Evolutionary conservation across 768 basidiomycete genomes (phyloP).

Genomic region (Leucocoprinus leucothites): DNA sequence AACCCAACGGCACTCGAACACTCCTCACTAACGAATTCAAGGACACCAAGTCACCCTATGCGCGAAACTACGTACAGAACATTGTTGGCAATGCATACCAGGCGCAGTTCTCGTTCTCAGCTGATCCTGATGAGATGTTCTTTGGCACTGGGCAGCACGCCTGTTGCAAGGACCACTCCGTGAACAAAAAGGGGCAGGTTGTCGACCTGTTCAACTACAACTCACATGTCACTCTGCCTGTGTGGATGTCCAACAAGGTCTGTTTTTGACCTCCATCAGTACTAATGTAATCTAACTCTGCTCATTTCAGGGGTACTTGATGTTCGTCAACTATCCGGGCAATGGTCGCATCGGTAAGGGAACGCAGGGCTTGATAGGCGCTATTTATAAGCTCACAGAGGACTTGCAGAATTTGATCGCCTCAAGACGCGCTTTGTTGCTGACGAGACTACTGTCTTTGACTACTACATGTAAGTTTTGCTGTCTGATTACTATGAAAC

Average conservation of each 20-base stretch:
- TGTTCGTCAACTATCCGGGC: slow-evolving; percentile 34
- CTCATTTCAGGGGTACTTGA: slow-evolving; percentile 32
- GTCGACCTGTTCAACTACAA: slow-evolving; percentile 35
- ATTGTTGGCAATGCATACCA: slow-evolving; percentile 28
- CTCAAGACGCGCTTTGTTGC: slow-evolving; percentile 29
- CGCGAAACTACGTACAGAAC: slow-evolving; percentile 30
- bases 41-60: slow-evolving; percentile 27
- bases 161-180: slow-evolving; percentile 32
- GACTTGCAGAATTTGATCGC: slow-evolving; percentile 24
- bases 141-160: slow-evolving; percentile 35
- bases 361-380: neutral
- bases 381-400: slow-evolving; percentile 5
- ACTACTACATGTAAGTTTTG: slow-evolving; percentile 29
- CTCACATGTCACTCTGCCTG: slow-evolving; percentile 31
- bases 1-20: slow-evolving; percentile 24
- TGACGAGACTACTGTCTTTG: slow-evolving; percentile 29
- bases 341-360: slow-evolving; percentile 29
- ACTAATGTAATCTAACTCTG: neutral
- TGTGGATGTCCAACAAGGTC: slow-evolving; percentile 37
- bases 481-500: too few species aligned
- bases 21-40: slow-evolving; percentile 27
- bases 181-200: slow-evolving; percentile 37
- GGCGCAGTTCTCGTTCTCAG: slow-evolving; percentile 28
- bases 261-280: neutral
- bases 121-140: slow-evolving; percentile 31